Base-by-base conservation (phyloP, 257 asterid species). In the Galeopsis tetrahit region DNA sequence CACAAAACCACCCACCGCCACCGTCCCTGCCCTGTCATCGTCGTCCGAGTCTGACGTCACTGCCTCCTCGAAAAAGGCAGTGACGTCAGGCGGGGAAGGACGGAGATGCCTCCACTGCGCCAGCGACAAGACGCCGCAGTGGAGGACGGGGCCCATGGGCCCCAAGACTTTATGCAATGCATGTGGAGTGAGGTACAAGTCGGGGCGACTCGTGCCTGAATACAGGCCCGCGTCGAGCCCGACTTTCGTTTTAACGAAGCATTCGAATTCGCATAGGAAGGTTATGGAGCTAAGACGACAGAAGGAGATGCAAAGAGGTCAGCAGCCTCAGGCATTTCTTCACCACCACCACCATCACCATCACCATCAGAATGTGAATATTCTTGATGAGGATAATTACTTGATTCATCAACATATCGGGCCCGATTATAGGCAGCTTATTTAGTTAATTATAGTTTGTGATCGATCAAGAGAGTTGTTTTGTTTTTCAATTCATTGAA, bases 81-180 rank as follows among this genome's bases (percentile, higher is more conserved):
- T 89, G 43, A 21, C 43, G 2, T n/a, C 38, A 2, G 71, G 63
- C 32, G 63, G 78, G 13, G 96, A 86, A 36, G 92, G 95, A 9
- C 76, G 98, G 81, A 83, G 70, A 67, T 92, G 98, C 85, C 92
- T 88, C 35, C 98, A 92, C 35, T 92, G 98, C 76, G 95, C 96
- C 42, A 88, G 97, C 1, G 96, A 92, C 78, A 92, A 92, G 81
- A 92, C 98, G 21, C 98, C 97, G 7, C 98, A 92, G 53, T 90
- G 98, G 98, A 70, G 98, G 76, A 92, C 98, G 1, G 98, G 98
- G 62, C 97, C 97, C n/a, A 78, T 87, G 97, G 98, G 98, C 61
- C 98, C 98, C 39, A 93, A 93, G 71, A 92, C 98, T 0, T 85
- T 92, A 1, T 92, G 98, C 72, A 92, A 92, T 36, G 98, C 98